Percentiles rank a stretch among this genome's conserved stretches.
phyloP scores from a whole-genome alignment of 352 stramenopile genomes.

The Phytophthora idaei region DNA sequence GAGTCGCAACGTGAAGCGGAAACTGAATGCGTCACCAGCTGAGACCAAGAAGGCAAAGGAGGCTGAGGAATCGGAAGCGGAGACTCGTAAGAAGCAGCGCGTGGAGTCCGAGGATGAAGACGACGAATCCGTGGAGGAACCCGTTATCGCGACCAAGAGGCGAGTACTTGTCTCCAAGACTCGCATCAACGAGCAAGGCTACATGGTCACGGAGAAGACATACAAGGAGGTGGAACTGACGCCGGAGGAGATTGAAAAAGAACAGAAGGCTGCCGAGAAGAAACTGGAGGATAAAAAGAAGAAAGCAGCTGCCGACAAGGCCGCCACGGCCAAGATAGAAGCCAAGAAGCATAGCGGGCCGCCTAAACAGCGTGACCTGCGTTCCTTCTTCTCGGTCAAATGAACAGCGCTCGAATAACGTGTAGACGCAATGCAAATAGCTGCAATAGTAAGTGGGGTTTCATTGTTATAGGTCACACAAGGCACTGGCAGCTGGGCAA shows the following conservation, averaged over 20 bases:
- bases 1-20: constrained; percentile 51
- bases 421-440: constrained; percentile 31
- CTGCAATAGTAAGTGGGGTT: constrained; percentile 35
- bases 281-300: constrained; percentile 51
- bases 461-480: constrained; percentile 43
- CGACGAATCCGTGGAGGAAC: constrained; percentile 24
- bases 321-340: constrained; percentile 54
- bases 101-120: constrained; percentile 39
- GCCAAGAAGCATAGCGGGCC: constrained; percentile 50
- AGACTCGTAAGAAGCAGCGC: constrained; percentile 16
- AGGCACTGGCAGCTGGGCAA: constrained; percentile 15
- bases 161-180: constrained; percentile 70
- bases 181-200: constrained; percentile 79
- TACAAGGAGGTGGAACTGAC: constrained; percentile 77
- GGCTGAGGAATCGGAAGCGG: constrained; percentile 25
- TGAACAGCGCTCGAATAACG: constrained; percentile 24
- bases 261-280: constrained; percentile 52
- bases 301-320: constrained; percentile 40
- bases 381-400: constrained; percentile 64
- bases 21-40: constrained; percentile 47
- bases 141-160: constrained; percentile 50
- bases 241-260: constrained; percentile 56
- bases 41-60: constrained; percentile 26
- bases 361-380: constrained; percentile 72
- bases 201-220: constrained; percentile 86